Conservation (phyloP, 345 rosid species). For the Populus deltoides region DNA sequence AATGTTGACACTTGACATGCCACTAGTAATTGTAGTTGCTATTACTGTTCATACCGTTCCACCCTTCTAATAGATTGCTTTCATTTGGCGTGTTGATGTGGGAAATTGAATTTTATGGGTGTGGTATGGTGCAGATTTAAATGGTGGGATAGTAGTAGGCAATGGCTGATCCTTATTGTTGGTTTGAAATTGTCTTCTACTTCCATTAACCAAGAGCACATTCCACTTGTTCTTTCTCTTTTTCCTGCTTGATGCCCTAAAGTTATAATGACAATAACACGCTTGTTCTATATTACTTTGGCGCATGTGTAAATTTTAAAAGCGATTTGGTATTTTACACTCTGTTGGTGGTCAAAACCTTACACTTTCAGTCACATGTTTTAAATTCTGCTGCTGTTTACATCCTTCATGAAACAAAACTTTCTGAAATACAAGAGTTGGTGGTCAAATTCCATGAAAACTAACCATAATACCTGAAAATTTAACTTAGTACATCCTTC, state of each 20-base stretch:
- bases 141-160: background rate
- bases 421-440: background rate
- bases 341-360: background rate
- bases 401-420: too few relatives aligned
- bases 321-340: background rate
- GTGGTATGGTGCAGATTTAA: background rate
- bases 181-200: background rate
- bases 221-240: background rate
- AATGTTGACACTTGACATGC: slow-evolving; percentile 3
- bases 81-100: background rate
- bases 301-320: background rate
- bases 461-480: background rate
- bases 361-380: background rate
- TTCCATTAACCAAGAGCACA: background rate
- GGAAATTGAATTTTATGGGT: background rate
- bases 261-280: background rate
- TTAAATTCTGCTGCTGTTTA: background rate
- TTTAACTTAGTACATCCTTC: background rate
- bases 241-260: background rate
- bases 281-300: background rate
- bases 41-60: background rate
- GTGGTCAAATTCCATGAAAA: background rate
- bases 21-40: background rate
- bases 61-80: background rate
- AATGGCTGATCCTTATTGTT: background rate